phyloP scores from a whole-genome alignment of 257 asterid genomes.

The Solanum ossicruentum region DNA sequence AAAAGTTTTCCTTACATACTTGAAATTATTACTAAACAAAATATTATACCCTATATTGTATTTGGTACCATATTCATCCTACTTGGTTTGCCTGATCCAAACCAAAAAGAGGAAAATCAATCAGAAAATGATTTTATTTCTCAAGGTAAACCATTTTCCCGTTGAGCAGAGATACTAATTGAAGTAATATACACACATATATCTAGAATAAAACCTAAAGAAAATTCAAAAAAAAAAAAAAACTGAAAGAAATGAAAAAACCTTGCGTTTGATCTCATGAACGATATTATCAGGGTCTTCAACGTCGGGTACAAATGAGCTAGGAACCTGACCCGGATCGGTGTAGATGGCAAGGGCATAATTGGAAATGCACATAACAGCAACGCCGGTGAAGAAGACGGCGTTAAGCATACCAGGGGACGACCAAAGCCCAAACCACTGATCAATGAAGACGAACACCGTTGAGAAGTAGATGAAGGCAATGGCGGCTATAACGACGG shows the following conservation, averaged over 20 bases:
- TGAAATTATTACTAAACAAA: not conserved
- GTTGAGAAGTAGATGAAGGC: constrained; percentile 71
- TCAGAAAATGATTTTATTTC: not conserved
- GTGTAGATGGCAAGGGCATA: constrained; percentile 56
- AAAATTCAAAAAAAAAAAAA: not conserved
- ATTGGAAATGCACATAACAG: constrained; percentile 41
- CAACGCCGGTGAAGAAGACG: constrained; percentile 47
- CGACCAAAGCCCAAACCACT: constrained; percentile 70
- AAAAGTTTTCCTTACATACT: not conserved
- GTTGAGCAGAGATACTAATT: not conserved
- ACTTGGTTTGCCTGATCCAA: not conserved
- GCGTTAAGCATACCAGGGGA: constrained; percentile 75
- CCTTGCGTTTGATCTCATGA: constrained; percentile 98
- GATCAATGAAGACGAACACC: constrained; percentile 67
- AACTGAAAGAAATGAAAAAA: not conserved
- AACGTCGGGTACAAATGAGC: constrained; percentile 44
- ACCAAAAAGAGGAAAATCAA: not conserved
- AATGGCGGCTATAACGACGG: constrained; percentile 46
- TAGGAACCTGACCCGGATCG: constrained; percentile 91
- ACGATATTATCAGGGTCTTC: constrained; percentile 47
- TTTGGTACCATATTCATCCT: not conserved
- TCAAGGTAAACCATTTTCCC: not conserved
- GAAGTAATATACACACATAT: not conserved
- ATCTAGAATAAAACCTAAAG: not conserved
- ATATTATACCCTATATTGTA: not conserved